phyloP scores from a whole-genome alignment of 345 rosid genomes.

The Linum lewisii region DNA sequence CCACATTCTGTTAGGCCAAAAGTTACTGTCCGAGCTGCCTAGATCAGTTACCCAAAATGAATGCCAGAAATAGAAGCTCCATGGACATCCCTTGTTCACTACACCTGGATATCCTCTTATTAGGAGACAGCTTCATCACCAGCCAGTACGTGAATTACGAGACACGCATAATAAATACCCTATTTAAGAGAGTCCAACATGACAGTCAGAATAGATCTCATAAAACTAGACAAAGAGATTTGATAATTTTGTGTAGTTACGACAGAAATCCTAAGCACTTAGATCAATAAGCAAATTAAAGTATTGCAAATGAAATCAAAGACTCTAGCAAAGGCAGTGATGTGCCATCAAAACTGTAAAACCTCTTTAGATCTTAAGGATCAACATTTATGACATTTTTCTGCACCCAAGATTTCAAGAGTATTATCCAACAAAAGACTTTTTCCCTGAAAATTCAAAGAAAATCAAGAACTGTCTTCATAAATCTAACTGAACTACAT shows the following conservation, averaged over 20 bases:
- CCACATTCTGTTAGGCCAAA: conserved; percentile 8
- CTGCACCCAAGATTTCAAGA: not conserved
- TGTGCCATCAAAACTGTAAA: not conserved
- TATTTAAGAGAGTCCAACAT: conserved; percentile 75
- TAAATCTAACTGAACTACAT: not conserved
- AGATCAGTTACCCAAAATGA: conserved; percentile 28
- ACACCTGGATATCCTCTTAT: conserved; percentile 75
- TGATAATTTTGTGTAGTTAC: conserved; percentile 22
- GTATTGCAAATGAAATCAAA: conserved; percentile 3
- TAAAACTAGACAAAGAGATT: conserved; percentile 32
- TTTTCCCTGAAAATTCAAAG: not conserved
- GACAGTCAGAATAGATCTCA: conserved; percentile 43
- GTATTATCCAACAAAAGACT: not conserved
- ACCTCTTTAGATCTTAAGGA: not conserved
- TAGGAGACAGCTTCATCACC: conserved; percentile 78
- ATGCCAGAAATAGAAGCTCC: conserved; percentile 38
- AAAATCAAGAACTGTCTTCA: not conserved
- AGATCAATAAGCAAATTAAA: conserved; percentile 4
- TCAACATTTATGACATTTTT: not conserved
- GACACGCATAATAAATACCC: conserved; percentile 73
- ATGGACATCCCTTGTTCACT: conserved; percentile 55
- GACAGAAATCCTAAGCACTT: conserved; percentile 10
- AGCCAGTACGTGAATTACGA: conserved; percentile 60
- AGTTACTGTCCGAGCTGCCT: conserved; percentile 29
- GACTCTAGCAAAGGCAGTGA: conserved; percentile 5